Evolutionary conservation across 768 basidiomycete species (phyloP).

Genomic region (Rhizopogon vulgaris): DNA sequence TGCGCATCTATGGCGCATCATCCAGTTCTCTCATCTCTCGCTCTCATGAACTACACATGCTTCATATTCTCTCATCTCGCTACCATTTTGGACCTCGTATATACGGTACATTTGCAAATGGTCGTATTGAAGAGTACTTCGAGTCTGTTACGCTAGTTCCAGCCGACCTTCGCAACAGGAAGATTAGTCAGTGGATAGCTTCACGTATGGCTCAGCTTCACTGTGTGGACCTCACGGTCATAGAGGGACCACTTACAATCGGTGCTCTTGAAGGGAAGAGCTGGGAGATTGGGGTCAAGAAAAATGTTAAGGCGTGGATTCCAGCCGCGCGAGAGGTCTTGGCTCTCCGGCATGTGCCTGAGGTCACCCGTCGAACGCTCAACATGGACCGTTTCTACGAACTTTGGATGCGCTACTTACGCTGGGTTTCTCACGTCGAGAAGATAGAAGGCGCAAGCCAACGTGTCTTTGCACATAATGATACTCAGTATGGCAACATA

Average conservation of each 20-base stretch:
- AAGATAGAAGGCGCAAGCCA: slow-evolving; percentile 51
- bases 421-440: slow-evolving; percentile 63
- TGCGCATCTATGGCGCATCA: slow-evolving; percentile 89
- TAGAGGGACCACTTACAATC: slow-evolving; percentile 42
- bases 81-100: slow-evolving; percentile 89
- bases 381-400: slow-evolving; percentile 57
- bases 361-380: slow-evolving; percentile 43
- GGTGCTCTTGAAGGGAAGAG: slow-evolving; percentile 37
- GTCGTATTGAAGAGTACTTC: slow-evolving; percentile 94
- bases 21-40: slow-evolving; percentile 86
- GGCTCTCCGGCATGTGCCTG: slow-evolving; percentile 45
- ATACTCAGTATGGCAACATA: slow-evolving; percentile 93
- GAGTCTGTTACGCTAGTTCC: slow-evolving; percentile 77
- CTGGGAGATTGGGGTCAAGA: slow-evolving; percentile 54
- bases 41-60: slow-evolving; percentile 74
- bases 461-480: slow-evolving; percentile 87
- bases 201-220: slow-evolving; percentile 95
- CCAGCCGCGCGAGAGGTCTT: slow-evolving; percentile 69
- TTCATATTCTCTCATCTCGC: slow-evolving; percentile 82
- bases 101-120: slow-evolving; percentile 94
- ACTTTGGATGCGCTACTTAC: slow-evolving; percentile 64
- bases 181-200: slow-evolving; percentile 82
- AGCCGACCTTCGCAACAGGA: slow-evolving; percentile 69
- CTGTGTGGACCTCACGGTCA: slow-evolving; percentile 72
- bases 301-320: slow-evolving; percentile 71